Base-by-base conservation (phyloP, 1,284 basidiomycete species). In the Pyrrhoderma noxium region DNA sequence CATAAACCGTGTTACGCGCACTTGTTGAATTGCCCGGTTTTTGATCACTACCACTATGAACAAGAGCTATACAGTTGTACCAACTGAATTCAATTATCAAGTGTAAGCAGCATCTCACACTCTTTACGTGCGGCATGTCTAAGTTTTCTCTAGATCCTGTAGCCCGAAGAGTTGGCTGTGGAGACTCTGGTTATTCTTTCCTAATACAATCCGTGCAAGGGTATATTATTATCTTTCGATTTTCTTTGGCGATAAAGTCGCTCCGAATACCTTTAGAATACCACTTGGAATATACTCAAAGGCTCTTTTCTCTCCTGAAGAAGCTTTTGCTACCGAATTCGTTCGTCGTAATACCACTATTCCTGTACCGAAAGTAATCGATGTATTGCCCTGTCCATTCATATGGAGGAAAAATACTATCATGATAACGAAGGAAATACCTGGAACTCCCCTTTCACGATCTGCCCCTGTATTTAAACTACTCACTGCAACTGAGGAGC, bases 351-450 rank as follows among this genome's bases (percentile, higher is more conserved):
- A 57, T 42, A 57, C 57, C 21, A 57, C 53, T 16, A 55, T 57
- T 22, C 57, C 57, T 16, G 56, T 55, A 13, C 57, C 57, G 8
- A 42, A 36, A 14, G 50, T 58, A 19, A 45, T 57, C 8, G 57
- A 57, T 25, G 56, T 57, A 34, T 9, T 37, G 16, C 35, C 35
- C 9, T 37, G 16, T 16, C 9, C 35, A 37, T 9, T 11, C 35
- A 9, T 11, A 9, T 11, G 35, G 11, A 37, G 35, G 11, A 37
- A 37, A 37, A 9, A 11, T 37, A 37, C 35, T 16, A 9, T 37
- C 11, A 37, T 37, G 35, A 9, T 37, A 9, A 37, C 16, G 35
- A 37, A 9, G 16, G 11, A 16, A 16, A 16, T 37, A 16, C 35
- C 35, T 11, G 35, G 35, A 37, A 16, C 16, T 37, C 35, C 35